phyloP scores from a whole-genome alignment of 768 basidiomycete genomes.

The Serendipita sp. region DNA sequence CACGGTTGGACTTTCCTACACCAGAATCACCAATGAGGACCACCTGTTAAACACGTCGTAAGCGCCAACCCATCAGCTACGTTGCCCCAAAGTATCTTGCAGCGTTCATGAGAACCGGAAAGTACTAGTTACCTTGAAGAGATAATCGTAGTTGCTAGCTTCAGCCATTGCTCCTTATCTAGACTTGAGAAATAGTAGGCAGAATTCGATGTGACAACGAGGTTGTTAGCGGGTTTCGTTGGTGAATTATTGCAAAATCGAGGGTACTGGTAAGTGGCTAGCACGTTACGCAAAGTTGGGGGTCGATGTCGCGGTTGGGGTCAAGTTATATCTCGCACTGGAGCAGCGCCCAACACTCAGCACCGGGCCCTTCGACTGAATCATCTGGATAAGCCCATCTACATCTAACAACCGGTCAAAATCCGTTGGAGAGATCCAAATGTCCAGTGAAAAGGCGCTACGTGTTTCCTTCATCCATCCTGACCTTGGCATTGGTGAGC shows the following conservation, averaged over 20 bases:
- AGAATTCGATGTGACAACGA: neutral
- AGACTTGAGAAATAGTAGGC: neutral
- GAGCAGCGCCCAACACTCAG: neutral
- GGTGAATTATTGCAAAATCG: neutral
- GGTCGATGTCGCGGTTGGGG: neutral
- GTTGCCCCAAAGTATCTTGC: neutral
- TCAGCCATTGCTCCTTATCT: constrained; percentile 49
- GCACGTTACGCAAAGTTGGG: constrained; percentile 1
- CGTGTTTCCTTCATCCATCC: constrained; percentile 78
- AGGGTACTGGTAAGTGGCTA: constrained; percentile 1
- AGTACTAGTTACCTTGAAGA: constrained; percentile 73
- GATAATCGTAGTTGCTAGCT: constrained; percentile 93
- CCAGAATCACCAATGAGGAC: constrained; percentile 98
- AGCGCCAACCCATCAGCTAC: neutral
- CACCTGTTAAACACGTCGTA: constrained; percentile 36
- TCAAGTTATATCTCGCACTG: neutral
- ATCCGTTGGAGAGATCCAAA: neutral
- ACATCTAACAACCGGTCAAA: neutral
- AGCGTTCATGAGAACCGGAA: neutral
- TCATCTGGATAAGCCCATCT: neutral
- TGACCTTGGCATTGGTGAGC: constrained; percentile 80
- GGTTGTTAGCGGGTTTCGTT: neutral
- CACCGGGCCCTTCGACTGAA: neutral
- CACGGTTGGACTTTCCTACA: constrained; percentile 91
- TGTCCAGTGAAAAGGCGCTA: neutral